These are phyloP conservation scores for Pezicula neosporulosa DNA, from an alignment of 2,329 filamentous ascomycete genomes.

Conservation along the genomic window DNA sequence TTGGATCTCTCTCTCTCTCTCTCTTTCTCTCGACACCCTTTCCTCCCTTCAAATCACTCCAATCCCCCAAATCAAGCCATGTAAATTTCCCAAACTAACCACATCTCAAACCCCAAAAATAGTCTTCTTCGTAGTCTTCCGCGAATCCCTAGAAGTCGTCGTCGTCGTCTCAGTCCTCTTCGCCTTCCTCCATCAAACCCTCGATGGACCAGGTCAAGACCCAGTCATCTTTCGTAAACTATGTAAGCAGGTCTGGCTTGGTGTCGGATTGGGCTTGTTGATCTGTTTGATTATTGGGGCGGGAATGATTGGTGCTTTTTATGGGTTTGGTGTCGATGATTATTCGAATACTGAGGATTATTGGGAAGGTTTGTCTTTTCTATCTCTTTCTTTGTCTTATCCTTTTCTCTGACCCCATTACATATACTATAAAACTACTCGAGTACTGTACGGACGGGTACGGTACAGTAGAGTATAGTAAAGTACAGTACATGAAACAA, in stretches of 20 bases:
- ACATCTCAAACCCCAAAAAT: too few species aligned
- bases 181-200: constrained; percentile 75
- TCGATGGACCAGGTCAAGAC: constrained; percentile 60
- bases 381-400: too few species aligned
- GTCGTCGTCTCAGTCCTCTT: constrained; percentile 81
- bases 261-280: constrained; percentile 50
- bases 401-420: too few species aligned
- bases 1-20: too few species aligned
- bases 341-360: constrained; percentile 68
- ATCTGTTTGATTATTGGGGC: constrained; percentile 52
- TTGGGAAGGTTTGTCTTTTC: constrained; percentile 51
- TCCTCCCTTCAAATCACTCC: too few species aligned
- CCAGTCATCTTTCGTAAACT: constrained; percentile 60
- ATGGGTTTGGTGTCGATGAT: constrained; percentile 57
- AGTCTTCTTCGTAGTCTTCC: constrained; percentile 84
- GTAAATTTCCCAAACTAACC: background rate
- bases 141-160: constrained; percentile 74
- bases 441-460: too few species aligned
- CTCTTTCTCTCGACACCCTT: too few species aligned
- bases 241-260: constrained; percentile 57
- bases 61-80: too few species aligned
- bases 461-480: too few species aligned
- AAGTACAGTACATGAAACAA: too few species aligned
- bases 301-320: constrained; percentile 58
- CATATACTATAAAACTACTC: too few species aligned